Evolutionary conservation across 2,329 filamentous ascomycete species (phyloP).

Genomic region (Uncinocarpus reesii): DNA sequence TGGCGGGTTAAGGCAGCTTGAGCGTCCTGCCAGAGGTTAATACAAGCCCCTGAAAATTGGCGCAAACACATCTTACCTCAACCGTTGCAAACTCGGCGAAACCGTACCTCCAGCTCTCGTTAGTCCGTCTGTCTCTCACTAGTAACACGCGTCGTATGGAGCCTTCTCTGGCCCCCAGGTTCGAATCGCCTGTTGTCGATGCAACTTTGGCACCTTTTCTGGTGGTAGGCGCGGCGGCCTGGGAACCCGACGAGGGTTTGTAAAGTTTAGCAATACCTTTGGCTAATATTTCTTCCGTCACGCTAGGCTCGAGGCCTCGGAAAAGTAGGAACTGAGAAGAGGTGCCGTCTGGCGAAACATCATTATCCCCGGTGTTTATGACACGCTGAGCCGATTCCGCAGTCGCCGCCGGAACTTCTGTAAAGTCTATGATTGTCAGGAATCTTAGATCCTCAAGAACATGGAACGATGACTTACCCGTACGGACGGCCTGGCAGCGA

Average conservation of each 20-base stretch:
- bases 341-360: conserved; percentile 45
- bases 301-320: conserved; percentile 57
- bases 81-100: conserved; percentile 74
- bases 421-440: conserved; percentile 20
- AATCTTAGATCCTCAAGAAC: too few relatives aligned
- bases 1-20: conserved; percentile 63
- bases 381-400: conserved; percentile 35
- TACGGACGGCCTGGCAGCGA: conserved; percentile 46
- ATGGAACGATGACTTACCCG: too few relatives aligned
- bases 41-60: background rate
- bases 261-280: conserved; percentile 66
- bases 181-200: conserved; percentile 48
- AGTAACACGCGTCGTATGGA: conserved; percentile 69
- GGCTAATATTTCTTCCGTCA: conserved; percentile 62
- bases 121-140: conserved; percentile 59
- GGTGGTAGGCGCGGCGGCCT: conserved; percentile 29
- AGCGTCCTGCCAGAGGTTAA: conserved; percentile 45
- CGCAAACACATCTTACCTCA: conserved; percentile 34
- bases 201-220: conserved; percentile 42
- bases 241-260: conserved; percentile 41
- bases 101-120: conserved; percentile 69
- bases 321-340: conserved; percentile 69
- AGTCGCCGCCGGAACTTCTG: conserved; percentile 22
- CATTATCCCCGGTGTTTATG: conserved; percentile 45
- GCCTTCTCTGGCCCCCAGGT: conserved; percentile 59